A percentile compares a stretch with the other conserved stretches of the same genome.
These are phyloP conservation scores for Termitomyces sp. DNA, from an alignment of 1,284 basidiomycete genomes.

Conservation along the genomic window DNA sequence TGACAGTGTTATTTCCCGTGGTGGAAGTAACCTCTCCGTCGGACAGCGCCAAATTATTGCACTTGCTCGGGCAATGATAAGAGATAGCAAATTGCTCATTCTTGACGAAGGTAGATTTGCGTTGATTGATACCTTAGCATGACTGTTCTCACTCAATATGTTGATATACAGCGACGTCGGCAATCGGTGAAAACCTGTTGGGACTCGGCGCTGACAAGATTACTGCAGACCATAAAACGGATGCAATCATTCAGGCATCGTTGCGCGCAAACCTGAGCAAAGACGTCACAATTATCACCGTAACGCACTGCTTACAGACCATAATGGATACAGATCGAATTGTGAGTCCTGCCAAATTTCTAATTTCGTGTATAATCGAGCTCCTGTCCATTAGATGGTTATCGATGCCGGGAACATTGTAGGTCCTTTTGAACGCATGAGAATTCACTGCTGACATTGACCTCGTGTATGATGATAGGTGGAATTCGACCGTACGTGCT, in stretches of 20 bases:
- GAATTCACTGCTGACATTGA: background rate
- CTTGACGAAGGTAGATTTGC: constrained; percentile 50
- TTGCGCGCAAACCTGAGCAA: constrained; percentile 45
- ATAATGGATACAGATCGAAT: constrained; percentile 61
- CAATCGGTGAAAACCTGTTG: constrained; percentile 34
- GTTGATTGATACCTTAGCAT: background rate
- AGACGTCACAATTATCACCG: constrained; percentile 55
- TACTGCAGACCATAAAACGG: constrained; percentile 45
- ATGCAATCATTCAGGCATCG: constrained; percentile 51
- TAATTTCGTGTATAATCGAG: background rate
- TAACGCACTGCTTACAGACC: constrained; percentile 66
- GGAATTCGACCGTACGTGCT: constrained; percentile 59
- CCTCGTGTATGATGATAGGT: constrained; percentile 27
- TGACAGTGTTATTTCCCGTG: constrained; percentile 46
- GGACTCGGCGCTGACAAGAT: constrained; percentile 9
- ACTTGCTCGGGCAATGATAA: constrained; percentile 50
- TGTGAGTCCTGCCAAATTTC: constrained; percentile 14
- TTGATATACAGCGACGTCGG: constrained; percentile 40
- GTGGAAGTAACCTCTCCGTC: constrained; percentile 61
- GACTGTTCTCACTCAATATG: background rate
- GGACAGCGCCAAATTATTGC: constrained; percentile 68
- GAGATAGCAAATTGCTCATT: constrained; percentile 52
- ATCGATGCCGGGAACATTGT: constrained; percentile 31
- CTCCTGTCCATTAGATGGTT: constrained; percentile 24
- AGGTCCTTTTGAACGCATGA: constrained; percentile 19